Base-by-base conservation (phyloP, 140 eudicot species). In the Senecio squalidus region DNA sequence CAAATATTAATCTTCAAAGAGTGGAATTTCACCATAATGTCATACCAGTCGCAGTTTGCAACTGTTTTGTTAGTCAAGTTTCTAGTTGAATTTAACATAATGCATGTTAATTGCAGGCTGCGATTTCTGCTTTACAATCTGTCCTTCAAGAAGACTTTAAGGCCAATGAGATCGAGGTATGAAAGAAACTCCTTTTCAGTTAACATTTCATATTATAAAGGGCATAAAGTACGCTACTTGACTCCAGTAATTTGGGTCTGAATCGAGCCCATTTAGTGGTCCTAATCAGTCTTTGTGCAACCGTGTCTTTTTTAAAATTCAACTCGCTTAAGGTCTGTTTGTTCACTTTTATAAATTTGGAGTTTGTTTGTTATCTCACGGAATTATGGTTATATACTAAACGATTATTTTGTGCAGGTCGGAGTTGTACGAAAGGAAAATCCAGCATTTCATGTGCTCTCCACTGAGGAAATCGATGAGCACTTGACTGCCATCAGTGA, bases 131-230 rank as follows among this genome's bases (percentile, higher is more conserved):
- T 56, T 80, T 91, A 70, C 98, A 91, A 74, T 86, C 96, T 58
- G 96, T 91, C 61, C 77, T 91, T 5, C 98, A 91, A 79, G 98
- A 86, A 76, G 98, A 91, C 72, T 87, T 86, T 71, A 91, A 91
- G 83, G 98, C 98, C 50, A 91, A 68, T 51, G 98, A 91, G 80
- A 91, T 91, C 57, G 98, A 91, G 96, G 98, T 91, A 71, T 56
- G 36, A 30, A 51, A 41, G 11, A 6, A 58, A 22, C 55, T 36
- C 21, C 21, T 0, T 48, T 53, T 16, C 17, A 49, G 23, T 31
- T 25, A 16, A 48, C 10, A 51, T 6, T 9, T 16, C 4, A 0
- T 16, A 17, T 13, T 10, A 45, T 45, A 18, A n/a, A 5, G 18
- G 10, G 22, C 23, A 21, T 6, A 9, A 47, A 9, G 54, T 47